Evolutionary conservation across 2,329 filamentous ascomycete genomes (phyloP), one percentile per base, ranked within the genome.

Genomic region (Penicillium sclerotigenum): DNA sequence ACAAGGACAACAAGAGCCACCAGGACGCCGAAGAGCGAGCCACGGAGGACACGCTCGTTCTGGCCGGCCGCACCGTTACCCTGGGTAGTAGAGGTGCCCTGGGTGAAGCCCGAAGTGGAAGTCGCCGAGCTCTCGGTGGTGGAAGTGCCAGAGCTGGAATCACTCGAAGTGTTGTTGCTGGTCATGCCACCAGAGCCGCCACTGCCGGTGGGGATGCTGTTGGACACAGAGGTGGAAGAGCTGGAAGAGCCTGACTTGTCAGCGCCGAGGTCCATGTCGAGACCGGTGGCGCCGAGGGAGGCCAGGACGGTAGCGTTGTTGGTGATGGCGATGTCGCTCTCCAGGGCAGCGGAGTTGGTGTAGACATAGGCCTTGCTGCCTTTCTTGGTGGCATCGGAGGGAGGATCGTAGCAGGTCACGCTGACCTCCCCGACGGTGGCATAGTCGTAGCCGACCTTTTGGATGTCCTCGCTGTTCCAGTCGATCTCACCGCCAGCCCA

Each of bases 401-500:
- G 94, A 4, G 90, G 86, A 64, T 92, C 82, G 80, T 89, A 97
- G 86, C 94, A 99, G 64, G 91, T 78, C 34, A 97, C 86, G n/a
- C 79, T 82, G 57, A 99, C 84, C 52, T 91, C 85, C 52, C 85
- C 81, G 67, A 97, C 84, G 41, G 83, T 84, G 52, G 91, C 89
- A 71, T 88, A 97, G 80, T 94, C 96, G 81, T 97, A 97, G 31
- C 90, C 90, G 69, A 90, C 81, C 50, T 83, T 82, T 77, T 90
- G 79, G 80, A 97, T 93, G 74, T 95, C 89, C 20, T 81, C 78
- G 62, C 83, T 85, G 71, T 89, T 79, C 93, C 94, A 99, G 80
- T 96, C 83, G 61, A 99, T 93, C 50, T 83, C 77, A 66, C 94
- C 94, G 69, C 94, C 94, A 18, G 93, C 90, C 94, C 94, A 99